phyloP scores from a whole-genome alignment of 1,284 basidiomycete genomes.

The Cryptococcus jaspeensis region DNA sequence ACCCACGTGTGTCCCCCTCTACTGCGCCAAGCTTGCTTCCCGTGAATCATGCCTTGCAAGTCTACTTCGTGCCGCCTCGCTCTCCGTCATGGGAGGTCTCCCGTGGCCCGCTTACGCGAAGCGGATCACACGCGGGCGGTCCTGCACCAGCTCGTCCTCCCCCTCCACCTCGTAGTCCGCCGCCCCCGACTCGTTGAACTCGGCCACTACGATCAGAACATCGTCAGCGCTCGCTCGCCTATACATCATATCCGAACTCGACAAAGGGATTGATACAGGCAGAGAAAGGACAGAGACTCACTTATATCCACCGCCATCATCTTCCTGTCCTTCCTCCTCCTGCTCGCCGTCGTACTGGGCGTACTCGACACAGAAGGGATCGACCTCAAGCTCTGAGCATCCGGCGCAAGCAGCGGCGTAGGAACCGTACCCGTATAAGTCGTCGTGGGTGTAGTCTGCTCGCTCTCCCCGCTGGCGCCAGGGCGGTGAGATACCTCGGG shows the following conservation, averaged over 20 bases:
- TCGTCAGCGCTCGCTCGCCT: neutral
- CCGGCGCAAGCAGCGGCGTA: neutral
- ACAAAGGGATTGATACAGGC: neutral
- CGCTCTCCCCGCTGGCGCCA: too few relatives aligned
- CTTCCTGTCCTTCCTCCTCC: constrained; percentile 12
- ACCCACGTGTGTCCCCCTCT: too few relatives aligned
- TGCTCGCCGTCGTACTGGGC: constrained; percentile 9
- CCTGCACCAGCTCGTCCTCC: constrained; percentile 34
- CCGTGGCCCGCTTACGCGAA: constrained; percentile 21
- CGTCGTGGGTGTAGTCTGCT: too few relatives aligned
- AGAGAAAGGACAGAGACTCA: constrained; percentile 13
- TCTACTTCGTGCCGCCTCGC: too few relatives aligned
- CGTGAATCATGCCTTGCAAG: too few relatives aligned
- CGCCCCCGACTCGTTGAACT: constrained; percentile 26
- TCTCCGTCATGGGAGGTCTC: too few relatives aligned
- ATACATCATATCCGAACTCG: neutral
- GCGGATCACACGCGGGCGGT: constrained; percentile 35
- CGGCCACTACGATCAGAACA: constrained; percentile 22
- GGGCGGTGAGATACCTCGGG: too few relatives aligned
- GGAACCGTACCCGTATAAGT: too few relatives aligned
- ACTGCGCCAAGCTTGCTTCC: too few relatives aligned
- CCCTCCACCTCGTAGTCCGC: constrained; percentile 18
- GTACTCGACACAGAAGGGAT: constrained; percentile 4
- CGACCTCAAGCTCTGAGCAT: constrained; percentile 13
- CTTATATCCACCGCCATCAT: constrained; percentile 26